phyloP scores from a whole-genome alignment of 805 yeast species.

The Candida tammaniensis region DNA sequence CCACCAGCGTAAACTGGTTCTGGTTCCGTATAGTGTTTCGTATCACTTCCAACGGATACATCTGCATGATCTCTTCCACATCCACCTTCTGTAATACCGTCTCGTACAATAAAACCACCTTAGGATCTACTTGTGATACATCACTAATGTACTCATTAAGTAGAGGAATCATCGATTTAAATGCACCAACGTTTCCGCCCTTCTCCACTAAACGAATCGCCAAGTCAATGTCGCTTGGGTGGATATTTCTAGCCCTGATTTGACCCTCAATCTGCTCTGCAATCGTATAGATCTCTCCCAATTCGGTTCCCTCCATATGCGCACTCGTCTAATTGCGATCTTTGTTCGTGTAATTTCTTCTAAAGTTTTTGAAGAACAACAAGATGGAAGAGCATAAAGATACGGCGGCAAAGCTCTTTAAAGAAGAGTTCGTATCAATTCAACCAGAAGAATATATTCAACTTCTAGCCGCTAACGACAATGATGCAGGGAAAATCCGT shows the following conservation, averaged over 20 bases:
- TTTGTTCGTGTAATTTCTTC: too few relatives aligned
- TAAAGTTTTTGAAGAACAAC: not conserved
- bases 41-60: slow-evolving; percentile 18
- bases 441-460: slow-evolving; percentile 45
- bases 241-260: too few relatives aligned
- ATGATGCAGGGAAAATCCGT: slow-evolving; percentile 40
- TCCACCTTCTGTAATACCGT: slow-evolving; percentile 10
- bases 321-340: too few relatives aligned
- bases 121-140: slow-evolving; percentile 52
- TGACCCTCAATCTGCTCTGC: too few relatives aligned
- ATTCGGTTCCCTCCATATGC: too few relatives aligned
- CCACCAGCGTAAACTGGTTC: slow-evolving; percentile 12
- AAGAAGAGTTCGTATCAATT: slow-evolving; percentile 41
- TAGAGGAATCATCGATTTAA: too few relatives aligned
- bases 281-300: too few relatives aligned
- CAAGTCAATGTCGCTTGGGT: too few relatives aligned
- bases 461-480: slow-evolving; percentile 35
- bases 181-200: too few relatives aligned
- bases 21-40: slow-evolving; percentile 8
- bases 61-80: slow-evolving; percentile 13
- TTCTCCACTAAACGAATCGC: too few relatives aligned
- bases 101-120: slow-evolving; percentile 14
- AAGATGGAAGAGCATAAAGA: slow-evolving; percentile 27
- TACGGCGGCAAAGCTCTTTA: slow-evolving; percentile 35
- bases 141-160: slow-evolving; percentile 68